phyloP scores from a whole-genome alignment of 805 yeast genomes.

The Candida dajiaensis region DNA sequence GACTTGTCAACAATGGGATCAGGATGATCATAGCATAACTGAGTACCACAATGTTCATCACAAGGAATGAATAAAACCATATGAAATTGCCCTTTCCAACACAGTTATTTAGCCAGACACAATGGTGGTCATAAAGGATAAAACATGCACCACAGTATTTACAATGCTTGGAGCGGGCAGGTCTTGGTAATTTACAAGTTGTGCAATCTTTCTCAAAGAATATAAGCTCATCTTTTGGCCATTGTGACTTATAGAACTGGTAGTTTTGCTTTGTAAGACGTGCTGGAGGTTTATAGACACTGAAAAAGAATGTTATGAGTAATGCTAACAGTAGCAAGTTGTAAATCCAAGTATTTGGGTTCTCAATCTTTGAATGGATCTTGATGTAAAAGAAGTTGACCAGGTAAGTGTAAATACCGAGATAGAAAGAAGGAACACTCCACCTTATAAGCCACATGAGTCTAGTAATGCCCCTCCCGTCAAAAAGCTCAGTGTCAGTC shows the following conservation, averaged over 20 bases:
- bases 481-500: neutral
- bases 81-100: slow-evolving; percentile 60
- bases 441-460: slow-evolving; percentile 6
- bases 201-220: slow-evolving; percentile 32
- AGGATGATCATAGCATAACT: slow-evolving; percentile 35
- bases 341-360: slow-evolving; percentile 15
- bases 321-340: slow-evolving; percentile 6
- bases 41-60: slow-evolving; percentile 40
- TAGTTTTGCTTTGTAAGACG: slow-evolving; percentile 1
- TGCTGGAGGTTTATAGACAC: slow-evolving; percentile 13
- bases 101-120: slow-evolving; percentile 69
- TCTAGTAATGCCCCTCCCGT: neutral
- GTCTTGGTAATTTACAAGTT: slow-evolving; percentile 58
- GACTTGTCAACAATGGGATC: slow-evolving; percentile 5
- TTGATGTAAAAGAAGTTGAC: slow-evolving; percentile 11
- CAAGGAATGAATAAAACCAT: slow-evolving; percentile 53
- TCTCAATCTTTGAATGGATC: slow-evolving; percentile 7
- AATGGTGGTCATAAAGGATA: slow-evolving; percentile 66
- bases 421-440: slow-evolving; percentile 18
- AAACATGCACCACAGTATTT: slow-evolving; percentile 60
- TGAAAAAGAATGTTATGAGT: slow-evolving; percentile 6
- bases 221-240: slow-evolving; percentile 15
- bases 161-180: slow-evolving; percentile 75
- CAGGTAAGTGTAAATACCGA: slow-evolving; percentile 9
- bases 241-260: neutral